Evolutionary conservation across 2,329 filamentous ascomycete species (phyloP), one percentile per base, ranked within the genome.

Genomic region (Lasiodiplodia theobromae): DNA sequence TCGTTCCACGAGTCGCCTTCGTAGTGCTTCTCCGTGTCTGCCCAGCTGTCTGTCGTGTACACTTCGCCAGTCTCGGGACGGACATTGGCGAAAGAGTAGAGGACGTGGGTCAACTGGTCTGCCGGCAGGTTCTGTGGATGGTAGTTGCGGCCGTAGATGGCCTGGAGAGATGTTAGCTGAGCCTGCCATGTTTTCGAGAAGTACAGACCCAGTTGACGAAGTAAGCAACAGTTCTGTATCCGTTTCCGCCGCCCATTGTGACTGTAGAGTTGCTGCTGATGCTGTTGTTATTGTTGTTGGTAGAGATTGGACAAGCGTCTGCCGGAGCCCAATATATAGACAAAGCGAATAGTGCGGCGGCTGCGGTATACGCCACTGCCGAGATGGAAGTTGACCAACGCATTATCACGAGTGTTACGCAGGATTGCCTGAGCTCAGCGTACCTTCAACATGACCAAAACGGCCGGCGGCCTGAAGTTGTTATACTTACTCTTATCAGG

Each of bases 51-150:
- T 1, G 87, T 90, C 7, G 92, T 57, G 25, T 53, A 70, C 49
- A 80, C 93, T 80, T 96, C 92, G 58, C 95, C 95, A 38, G 86
- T 88, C 2, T 95, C 92, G 1, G 89, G 85, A 4, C 88, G 87
- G 69, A 97, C 88, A 77, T 97, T 96, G 76, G 93, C 95, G 80
- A 98, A 98, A 14, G 94, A 86, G 74, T 97, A 97, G 16, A 97
- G 88, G 6, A 98, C 82, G 76, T 98, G 95, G 0, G 94, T 98
- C 51, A 97, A 87, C 68, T 92, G 91, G 67, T 94, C 87, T 3
- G 86, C 88, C 0, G 92, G 92, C 5, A 98, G 86, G 76, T 97
- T 89, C 76, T 96, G 91, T 0, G 94, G 94, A n/a, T 89, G 87
- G 77, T 96, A 91, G 74, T 95, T 91, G 67, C 94, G 89, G 52